Conservation (phyloP, 257 asterid genomes). For the Avicennia marina region DNA sequence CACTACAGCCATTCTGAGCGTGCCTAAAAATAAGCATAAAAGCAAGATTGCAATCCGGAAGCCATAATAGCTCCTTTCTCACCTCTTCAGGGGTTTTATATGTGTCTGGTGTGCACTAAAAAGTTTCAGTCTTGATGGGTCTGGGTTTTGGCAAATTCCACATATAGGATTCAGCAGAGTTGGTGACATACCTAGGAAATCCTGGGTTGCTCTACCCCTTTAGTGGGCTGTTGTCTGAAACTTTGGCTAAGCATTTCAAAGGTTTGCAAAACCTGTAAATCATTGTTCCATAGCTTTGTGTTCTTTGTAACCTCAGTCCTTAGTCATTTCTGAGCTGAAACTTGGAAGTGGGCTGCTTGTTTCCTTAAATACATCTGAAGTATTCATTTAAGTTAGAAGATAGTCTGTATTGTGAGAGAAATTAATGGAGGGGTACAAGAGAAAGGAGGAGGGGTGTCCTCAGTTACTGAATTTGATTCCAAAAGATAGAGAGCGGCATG, state of each 20-base stretch:
- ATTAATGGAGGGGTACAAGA: slow-evolving; percentile 52
- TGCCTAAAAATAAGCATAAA: slow-evolving; percentile 35
- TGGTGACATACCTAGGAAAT: neutral
- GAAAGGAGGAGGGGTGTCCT: slow-evolving; percentile 47
- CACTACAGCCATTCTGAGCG: slow-evolving; percentile 33
- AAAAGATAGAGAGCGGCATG: slow-evolving; percentile 26
- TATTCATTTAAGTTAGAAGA: too few species aligned
- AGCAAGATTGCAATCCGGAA: slow-evolving; percentile 29
- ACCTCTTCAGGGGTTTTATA: slow-evolving; percentile 11
- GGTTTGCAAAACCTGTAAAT: neutral
- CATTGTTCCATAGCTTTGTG: neutral
- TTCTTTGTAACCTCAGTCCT: too few species aligned
- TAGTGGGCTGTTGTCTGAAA: neutral
- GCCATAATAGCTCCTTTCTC: slow-evolving; percentile 20
- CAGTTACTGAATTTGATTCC: slow-evolving; percentile 66
- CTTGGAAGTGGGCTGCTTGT: neutral
- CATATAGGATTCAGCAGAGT: neutral
- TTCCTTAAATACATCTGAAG: too few species aligned
- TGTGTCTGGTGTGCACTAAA: slow-evolving; percentile 17
- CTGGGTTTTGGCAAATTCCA: neutral
- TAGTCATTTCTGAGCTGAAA: slow-evolving; percentile 5
- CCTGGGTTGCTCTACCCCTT: neutral
- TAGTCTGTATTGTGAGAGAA: neutral
- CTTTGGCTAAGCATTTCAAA: slow-evolving; percentile 21
- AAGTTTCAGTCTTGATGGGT: neutral